Conservation (phyloP, 2,329 filamentous ascomycete species). For the Hypoxylon sp. region DNA sequence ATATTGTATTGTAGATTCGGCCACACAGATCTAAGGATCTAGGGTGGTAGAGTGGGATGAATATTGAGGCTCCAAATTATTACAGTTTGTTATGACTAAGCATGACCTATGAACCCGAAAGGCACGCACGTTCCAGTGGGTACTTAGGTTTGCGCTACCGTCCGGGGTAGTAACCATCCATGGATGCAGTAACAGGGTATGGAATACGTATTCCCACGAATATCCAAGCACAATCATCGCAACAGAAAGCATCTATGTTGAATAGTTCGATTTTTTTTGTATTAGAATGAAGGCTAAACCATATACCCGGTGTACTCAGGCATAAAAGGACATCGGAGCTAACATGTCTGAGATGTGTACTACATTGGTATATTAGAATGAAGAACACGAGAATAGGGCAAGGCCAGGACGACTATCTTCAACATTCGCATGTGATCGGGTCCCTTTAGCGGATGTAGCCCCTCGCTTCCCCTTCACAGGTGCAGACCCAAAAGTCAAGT, state of each 20-base stretch:
- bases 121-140: constrained; percentile 4
- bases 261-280: no score
- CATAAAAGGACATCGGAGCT: not conserved
- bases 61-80: constrained; percentile 37
- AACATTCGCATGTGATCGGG: constrained; percentile 35
- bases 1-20: no score
- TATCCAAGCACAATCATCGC: constrained; percentile 1
- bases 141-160: constrained; percentile 1
- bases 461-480: constrained; percentile 3
- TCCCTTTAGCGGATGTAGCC: constrained; percentile 20
- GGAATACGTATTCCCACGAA: not conserved
- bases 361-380: constrained; percentile 1
- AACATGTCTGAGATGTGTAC: constrained; percentile 2
- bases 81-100: constrained; percentile 37
- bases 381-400: not conserved
- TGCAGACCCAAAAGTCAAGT: constrained; percentile 39
- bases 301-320: not conserved
- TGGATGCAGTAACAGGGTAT: not conserved
- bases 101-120: constrained; percentile 3
- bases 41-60: constrained; percentile 15
- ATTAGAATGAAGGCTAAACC: not conserved
- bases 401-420: constrained; percentile 14
- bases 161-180: constrained; percentile 14
- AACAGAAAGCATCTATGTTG: no score
- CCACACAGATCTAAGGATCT: constrained; percentile 13